Evolutionary conservation across 441 rosid genomes (phyloP).

Genomic region (Dalechampia spathulata): DNA sequence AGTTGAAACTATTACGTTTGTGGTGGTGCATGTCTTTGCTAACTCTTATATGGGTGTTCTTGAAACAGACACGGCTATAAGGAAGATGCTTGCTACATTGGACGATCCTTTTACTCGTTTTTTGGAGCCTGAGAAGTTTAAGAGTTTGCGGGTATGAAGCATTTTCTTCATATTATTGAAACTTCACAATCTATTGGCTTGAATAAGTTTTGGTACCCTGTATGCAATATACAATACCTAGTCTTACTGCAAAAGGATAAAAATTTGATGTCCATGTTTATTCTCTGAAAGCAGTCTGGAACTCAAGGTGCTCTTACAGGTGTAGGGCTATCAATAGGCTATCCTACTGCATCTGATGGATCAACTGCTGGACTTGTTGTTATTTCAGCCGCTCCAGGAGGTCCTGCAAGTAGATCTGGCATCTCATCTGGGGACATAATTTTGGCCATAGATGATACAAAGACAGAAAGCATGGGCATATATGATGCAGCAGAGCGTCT

Average conservation of each 20-base stretch:
- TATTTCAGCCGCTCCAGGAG: slow-evolving; percentile 85
- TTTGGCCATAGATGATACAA: slow-evolving; percentile 52
- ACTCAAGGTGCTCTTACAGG: slow-evolving; percentile 93
- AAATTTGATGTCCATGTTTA: slow-evolving; percentile 23
- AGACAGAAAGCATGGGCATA: slow-evolving; percentile 65
- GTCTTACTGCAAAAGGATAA: not conserved
- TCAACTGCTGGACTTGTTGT: slow-evolving; percentile 65
- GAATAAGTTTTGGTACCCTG: too few species aligned
- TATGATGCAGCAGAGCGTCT: slow-evolving; percentile 88
- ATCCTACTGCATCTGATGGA: slow-evolving; percentile 51
- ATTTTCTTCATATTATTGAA: slow-evolving; percentile 18
- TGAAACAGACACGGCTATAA: slow-evolving; percentile 70
- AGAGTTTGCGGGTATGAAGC: slow-evolving; percentile 72
- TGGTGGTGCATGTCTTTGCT: too few species aligned
- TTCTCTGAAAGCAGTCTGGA: slow-evolving; percentile 97
- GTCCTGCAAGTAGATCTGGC: slow-evolving; percentile 90
- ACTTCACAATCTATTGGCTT: too few species aligned
- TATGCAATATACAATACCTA: not conserved
- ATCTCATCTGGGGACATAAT: slow-evolving; percentile 73
- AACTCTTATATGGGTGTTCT: slow-evolving; percentile 18
- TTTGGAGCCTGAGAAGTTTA: slow-evolving; percentile 87
- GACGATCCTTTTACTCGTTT: slow-evolving; percentile 94
- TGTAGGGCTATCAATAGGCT: slow-evolving; percentile 92
- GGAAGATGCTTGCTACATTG: slow-evolving; percentile 83
- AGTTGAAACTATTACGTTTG: too few species aligned